Base-by-base conservation (phyloP, 2,329 filamentous ascomycete genomes). In the Ampelomyces quisqualis region DNA sequence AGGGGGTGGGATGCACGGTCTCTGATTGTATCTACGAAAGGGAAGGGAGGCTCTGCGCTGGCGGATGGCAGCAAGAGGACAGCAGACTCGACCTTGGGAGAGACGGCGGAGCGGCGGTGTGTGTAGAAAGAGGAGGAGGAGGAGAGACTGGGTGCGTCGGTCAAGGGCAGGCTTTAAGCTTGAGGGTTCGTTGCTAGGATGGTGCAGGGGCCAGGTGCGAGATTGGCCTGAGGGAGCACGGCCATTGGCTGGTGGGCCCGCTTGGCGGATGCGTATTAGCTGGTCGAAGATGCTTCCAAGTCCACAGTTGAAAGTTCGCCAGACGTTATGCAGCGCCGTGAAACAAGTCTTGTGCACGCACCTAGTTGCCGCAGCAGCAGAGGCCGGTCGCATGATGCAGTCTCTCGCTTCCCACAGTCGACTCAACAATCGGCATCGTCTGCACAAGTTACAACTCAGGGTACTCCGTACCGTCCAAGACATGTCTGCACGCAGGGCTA, bases 131-230 rank as follows among this genome's bases (percentile, higher is more conserved):
- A 58, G n/a, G n/a, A 53, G 55, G 55, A 51, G 55, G 60, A 20
- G 30, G 21, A 46, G 49, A 47, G 51, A 60, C 55, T 52, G 34
- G 42, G 43, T 50, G 47, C 45, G 53, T 43, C 34, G 45, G 42
- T 41, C 55, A 53, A 57, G 59, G 39, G 47, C 57, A 49, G 58
- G 56, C 57, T 65, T 67, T 66, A 62, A 62, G 53, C 55, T n/a
- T 64, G 55, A 53, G 57, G 52, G 55, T 53, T 53, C 53, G 63
- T 64, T 66, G 64, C 60, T 64, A 58, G 62, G 64, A 57, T 39
- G 55, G 57, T 51, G 57, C 60, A 62, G 53, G 59, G 60, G 55
- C 55, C 43, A 40, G 30, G 56, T 40, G 41, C 56, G 62, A 64
- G 62, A 67, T 68, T 65, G 53, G 55, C 49, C 41, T 50, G 39